phyloP scores from a whole-genome alignment of 352 stramenopile species.

The Globisporangium polare region DNA sequence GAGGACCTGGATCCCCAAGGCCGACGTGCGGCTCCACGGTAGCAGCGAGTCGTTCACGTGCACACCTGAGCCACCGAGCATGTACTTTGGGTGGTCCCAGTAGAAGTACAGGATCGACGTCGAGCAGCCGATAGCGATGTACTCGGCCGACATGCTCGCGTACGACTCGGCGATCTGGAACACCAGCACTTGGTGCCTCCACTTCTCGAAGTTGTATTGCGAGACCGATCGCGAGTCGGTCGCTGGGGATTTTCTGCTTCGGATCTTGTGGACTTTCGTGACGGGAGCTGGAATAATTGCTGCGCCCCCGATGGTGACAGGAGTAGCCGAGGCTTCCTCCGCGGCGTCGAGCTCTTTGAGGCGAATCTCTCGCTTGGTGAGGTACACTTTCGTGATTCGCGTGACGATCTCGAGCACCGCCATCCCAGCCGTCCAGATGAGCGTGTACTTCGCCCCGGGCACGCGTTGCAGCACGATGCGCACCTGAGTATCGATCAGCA shows the following conservation, averaged over 20 bases:
- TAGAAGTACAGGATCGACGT: conserved; percentile 39
- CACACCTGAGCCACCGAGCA: background rate
- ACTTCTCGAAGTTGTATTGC: conserved; percentile 18
- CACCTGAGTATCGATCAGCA: conserved; percentile 42
- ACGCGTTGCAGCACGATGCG: conserved; percentile 28
- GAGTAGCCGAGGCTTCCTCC: too few species aligned
- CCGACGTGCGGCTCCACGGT: background rate
- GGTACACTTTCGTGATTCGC: conserved; percentile 16
- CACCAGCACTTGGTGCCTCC: conserved; percentile 21
- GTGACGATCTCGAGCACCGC: conserved; percentile 27
- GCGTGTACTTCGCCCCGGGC: conserved; percentile 19
- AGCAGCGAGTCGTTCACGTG: background rate
- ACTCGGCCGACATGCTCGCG: conserved; percentile 51
- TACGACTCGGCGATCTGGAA: conserved; percentile 36
- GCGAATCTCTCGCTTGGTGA: background rate
- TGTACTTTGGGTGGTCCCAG: conserved; percentile 30
- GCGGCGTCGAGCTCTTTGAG: background rate
- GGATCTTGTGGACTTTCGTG: background rate
- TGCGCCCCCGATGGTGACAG: too few species aligned
- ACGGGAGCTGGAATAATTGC: too few species aligned
- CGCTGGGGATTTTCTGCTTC: background rate
- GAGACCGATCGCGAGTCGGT: background rate
- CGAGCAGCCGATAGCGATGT: conserved; percentile 45
- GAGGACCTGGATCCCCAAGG: conserved; percentile 5
- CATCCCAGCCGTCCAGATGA: conserved; percentile 21